Percentiles rank a stretch among this genome's conserved stretches.
phyloP scores from a whole-genome alignment of 2,329 filamentous ascomycete species.

The Meredithiella fracta region DNA sequence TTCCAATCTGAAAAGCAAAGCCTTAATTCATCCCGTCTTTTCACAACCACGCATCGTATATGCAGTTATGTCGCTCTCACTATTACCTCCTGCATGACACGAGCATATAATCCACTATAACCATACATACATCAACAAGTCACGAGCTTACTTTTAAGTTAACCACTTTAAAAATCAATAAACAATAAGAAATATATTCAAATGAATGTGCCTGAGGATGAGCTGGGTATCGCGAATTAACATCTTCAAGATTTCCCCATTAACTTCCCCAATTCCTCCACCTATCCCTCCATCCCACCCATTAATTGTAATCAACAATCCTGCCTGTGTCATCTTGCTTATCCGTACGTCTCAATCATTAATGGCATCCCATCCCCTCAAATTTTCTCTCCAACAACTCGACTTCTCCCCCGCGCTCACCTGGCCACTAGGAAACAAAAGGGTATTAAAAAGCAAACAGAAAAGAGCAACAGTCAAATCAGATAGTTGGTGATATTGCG shows the following conservation, averaged over 20 bases:
- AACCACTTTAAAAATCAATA: slow-evolving; percentile 12
- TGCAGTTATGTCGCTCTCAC: background rate
- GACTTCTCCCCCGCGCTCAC: too few species aligned
- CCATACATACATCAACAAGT: slow-evolving; percentile 17
- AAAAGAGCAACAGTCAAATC: background rate
- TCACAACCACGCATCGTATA: background rate
- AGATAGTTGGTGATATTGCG: background rate
- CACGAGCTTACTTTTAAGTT: background rate
- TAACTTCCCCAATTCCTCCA: slow-evolving; percentile 1
- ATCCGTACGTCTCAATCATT: background rate
- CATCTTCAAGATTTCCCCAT: slow-evolving; percentile 1
- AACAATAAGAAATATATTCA: slow-evolving; percentile 9
- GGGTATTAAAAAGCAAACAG: background rate
- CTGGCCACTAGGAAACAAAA: background rate
- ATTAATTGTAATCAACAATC: background rate
- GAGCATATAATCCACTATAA: background rate
- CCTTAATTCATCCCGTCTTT: background rate
- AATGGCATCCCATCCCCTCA: too few species aligned
- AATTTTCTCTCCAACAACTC: too few species aligned
- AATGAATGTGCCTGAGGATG: slow-evolving; percentile 15
- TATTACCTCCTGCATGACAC: background rate
- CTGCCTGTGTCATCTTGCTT: background rate
- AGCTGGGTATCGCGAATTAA: slow-evolving; percentile 13
- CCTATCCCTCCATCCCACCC: background rate
- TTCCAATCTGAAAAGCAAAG: background rate